phyloP scores from a whole-genome alignment of 192 early-diverging fungal genomes.

The Nowakowskiella sp. region DNA sequence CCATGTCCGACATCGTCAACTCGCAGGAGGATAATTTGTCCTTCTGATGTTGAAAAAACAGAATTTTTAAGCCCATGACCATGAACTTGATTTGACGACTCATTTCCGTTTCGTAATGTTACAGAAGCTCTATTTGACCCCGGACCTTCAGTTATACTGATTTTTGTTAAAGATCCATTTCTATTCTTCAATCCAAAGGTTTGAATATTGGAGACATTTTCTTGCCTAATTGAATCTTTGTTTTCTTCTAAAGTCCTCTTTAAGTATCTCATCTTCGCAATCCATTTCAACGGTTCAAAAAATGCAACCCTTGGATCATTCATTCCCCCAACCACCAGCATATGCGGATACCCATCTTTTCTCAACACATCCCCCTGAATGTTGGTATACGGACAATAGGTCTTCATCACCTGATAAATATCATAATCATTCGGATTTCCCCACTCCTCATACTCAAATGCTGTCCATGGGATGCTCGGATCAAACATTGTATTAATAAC shows the following conservation, averaged over 20 bases:
- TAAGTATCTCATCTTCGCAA: slow-evolving; percentile 61
- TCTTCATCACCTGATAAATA: slow-evolving; percentile 20
- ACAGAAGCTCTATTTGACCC: too few species aligned
- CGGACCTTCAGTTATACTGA: too few species aligned
- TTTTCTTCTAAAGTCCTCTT: background rate
- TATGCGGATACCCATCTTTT: slow-evolving; percentile 38
- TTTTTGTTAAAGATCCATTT: background rate
- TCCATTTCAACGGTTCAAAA: slow-evolving; percentile 76
- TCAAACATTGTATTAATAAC: slow-evolving; percentile 72
- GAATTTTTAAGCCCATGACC: slow-evolving; percentile 3
- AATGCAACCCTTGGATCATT: slow-evolving; percentile 69
- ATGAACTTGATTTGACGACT: background rate
- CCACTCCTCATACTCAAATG: slow-evolving; percentile 12
- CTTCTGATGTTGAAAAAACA: background rate
- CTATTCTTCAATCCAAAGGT: background rate
- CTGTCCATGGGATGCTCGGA: slow-evolving; percentile 8
- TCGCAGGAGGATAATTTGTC: slow-evolving; percentile 18
- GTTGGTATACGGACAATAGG: slow-evolving; percentile 20
- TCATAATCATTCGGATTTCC: slow-evolving; percentile 10
- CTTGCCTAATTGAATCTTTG: background rate
- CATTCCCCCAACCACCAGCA: slow-evolving; percentile 69
- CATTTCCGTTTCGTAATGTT: too few species aligned
- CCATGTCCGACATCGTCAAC: slow-evolving; percentile 28
- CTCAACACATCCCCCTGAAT: slow-evolving; percentile 17
- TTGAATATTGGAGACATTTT: background rate